Base-by-base conservation (phyloP, 2,329 filamentous ascomycete species). In the Ophiognomonia clavigignenti-juglandacearum region DNA sequence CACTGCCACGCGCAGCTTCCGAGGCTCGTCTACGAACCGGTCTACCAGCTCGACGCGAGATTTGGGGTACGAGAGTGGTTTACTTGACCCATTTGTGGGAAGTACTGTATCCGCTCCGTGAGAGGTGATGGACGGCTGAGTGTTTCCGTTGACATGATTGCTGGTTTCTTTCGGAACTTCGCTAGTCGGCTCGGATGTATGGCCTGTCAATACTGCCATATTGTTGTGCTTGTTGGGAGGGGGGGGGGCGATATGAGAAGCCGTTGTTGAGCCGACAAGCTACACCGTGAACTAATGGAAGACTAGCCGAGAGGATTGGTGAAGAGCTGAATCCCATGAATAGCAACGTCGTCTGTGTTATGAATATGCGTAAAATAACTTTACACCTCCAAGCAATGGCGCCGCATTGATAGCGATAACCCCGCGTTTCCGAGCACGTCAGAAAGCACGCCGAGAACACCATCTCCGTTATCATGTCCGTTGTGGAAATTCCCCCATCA, bases 1-100 rank as follows among this genome's bases (percentile, higher is more conserved):
- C 0, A 86, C 73, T 0, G 74, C 78, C 1, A 85, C 80, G 40
- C 72, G 68, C 31, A 77, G 61, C 6, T 66, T 60, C 24, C 72
- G 64, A 1, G 73, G 67, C 51, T 75, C 62, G 46, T 78, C 75
- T 27, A 77, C 68, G 37, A 64, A 63, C 5, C 67, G 64, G 27
- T 70, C 59, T 8, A 65, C 57, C 2, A 70, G 52, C 3, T 57
- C 52, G 34, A 64, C 50, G 2, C 47, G 52, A n/a, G 54, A 51
- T 35, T 50, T 48, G 8, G 53, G 53, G 16, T 56, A 57, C 5
- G 37, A 19, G 9, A 23, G 4, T n/a, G 37, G 22, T 19, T 39
- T 43, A 14, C n/a, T 18, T 8, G 29, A 31, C n/a, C 38, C 48
- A 22, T 41, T 38, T 16, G 16, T 18, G 14, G 18, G 16, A 1